Evolutionary conservation across 2,329 filamentous ascomycete species (phyloP).

Genomic region (Fonsecaea nubica): DNA sequence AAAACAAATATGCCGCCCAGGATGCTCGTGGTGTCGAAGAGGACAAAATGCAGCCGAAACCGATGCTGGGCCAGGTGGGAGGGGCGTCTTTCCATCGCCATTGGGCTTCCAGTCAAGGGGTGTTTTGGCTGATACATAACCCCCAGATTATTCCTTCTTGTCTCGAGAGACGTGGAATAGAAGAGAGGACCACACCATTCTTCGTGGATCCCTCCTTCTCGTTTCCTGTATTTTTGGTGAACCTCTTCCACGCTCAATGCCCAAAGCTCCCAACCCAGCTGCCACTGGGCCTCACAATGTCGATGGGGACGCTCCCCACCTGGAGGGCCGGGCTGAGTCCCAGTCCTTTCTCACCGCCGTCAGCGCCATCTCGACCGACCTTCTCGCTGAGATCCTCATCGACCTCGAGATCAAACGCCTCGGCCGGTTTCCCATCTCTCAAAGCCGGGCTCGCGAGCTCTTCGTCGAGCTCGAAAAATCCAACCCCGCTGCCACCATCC

Average conservation of each 20-base stretch:
- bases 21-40: background rate
- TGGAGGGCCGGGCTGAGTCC: slow-evolving; percentile 3
- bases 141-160: background rate
- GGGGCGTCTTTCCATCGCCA: background rate
- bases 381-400: slow-evolving; percentile 18
- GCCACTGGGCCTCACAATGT: slow-evolving; percentile 35
- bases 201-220: background rate
- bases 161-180: background rate
- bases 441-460: slow-evolving; percentile 36
- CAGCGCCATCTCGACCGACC: slow-evolving; percentile 7
- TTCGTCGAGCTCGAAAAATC: slow-evolving; percentile 41
- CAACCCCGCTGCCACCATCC: slow-evolving; percentile 34
- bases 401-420: slow-evolving; percentile 13
- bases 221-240: background rate
- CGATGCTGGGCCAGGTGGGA: background rate
- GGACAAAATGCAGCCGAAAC: background rate
- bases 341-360: slow-evolving; percentile 4
- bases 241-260: slow-evolving; percentile 27
- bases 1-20: slow-evolving; percentile 1
- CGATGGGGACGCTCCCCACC: slow-evolving; percentile 38
- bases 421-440: slow-evolving; percentile 24
- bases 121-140: background rate
- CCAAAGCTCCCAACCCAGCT: slow-evolving; percentile 39
- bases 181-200: background rate
- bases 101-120: background rate